Evolutionary conservation across 1,139 yeast genomes (phyloP), one percentile per base, ranked within the genome.

Genomic region (Pichiaceae sp.): DNA sequence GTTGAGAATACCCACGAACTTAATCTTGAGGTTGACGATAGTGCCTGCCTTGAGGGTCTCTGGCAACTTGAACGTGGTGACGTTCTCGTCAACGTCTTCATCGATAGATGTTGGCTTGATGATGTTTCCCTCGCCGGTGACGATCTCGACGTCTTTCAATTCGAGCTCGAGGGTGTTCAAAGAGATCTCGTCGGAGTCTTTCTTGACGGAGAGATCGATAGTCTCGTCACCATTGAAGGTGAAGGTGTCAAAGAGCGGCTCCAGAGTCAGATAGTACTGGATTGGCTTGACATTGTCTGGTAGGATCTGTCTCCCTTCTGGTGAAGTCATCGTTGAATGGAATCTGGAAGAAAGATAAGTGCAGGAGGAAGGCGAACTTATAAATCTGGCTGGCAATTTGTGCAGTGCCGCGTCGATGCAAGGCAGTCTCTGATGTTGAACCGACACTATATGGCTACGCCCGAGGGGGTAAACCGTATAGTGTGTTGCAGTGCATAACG

Each of bases 21-120:
- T 56, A 33, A 75, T 56, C 27, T 63, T 55, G 17, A 70, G 62
- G 11, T 50, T 39, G 23, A 45, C 50, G 16, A 41, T 29, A 16
- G 49, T 45, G n/a, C 45, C 51, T 26, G 73, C 78, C 29, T 59
- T 57, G 8, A 60, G 54, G 42, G 44, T 30, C 32, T 74, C 70
- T 14, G 61, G 59, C 49, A 85, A 77, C 40, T 65, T 65, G 61
- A 89, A 80, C 36, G 78, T 75, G 34, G 74, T 77, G 26, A 81
- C 70, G 21, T 75, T 81, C 35, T 68, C 71, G 48, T 82, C 75
- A 9, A 47, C 47, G 30, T 49, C 42, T 20, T 42, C 37, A 3
- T 35, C 19, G 5, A 39, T 34, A 2, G 29, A 36, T 16, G 23
- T 33, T 18, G 56, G 58, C 21, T 38, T 36, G 11, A 46, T 29